phyloP scores from a whole-genome alignment of 176 grass and related monocot species.

The Cenchrus fungigraminus region DNA sequence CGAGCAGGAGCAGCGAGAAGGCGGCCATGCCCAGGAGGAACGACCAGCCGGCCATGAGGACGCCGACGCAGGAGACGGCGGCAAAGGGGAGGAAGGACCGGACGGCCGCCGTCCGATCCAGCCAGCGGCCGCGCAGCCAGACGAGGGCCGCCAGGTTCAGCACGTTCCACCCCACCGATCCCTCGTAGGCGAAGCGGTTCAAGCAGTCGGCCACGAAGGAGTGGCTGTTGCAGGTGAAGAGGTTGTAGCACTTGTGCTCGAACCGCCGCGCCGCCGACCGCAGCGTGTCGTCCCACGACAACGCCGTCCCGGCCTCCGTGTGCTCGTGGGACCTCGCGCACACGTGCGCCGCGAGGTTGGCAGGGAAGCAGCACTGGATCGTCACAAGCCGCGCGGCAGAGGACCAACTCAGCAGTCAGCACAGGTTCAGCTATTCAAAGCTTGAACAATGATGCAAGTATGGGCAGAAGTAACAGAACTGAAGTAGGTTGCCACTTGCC shows the following conservation, averaged over 20 bases:
- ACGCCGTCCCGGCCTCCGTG: conserved; percentile 56
- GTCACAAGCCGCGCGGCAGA: conserved; percentile 2
- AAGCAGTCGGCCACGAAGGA: conserved; percentile 73
- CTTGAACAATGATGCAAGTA: not conserved
- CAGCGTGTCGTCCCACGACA: conserved; percentile 81
- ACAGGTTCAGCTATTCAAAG: not conserved
- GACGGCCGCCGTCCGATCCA: conserved; percentile 52
- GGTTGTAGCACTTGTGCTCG: conserved; percentile 81
- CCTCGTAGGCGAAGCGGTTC: conserved; percentile 68
- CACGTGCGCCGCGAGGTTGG: conserved; percentile 54
- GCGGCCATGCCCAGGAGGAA: conserved; percentile 75
- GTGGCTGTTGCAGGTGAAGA: conserved; percentile 85
- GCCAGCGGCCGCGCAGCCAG: conserved; percentile 69
- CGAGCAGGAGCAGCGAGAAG: conserved; percentile 68
- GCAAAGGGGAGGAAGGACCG: conserved; percentile 61
- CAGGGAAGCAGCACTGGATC: conserved; percentile 77
- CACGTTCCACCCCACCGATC: conserved; percentile 60
- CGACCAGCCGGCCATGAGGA: conserved; percentile 69
- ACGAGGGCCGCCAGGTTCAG: conserved; percentile 64
- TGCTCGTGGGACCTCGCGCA: conserved; percentile 63
- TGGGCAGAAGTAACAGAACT: not conserved
- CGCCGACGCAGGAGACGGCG: conserved; percentile 55
- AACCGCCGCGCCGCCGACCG: conserved; percentile 53
- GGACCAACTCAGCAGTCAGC: not conserved
- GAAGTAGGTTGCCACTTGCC: not conserved